Base-by-base conservation (phyloP, 1,284 basidiomycete species). In the Mycena sp. region DNA sequence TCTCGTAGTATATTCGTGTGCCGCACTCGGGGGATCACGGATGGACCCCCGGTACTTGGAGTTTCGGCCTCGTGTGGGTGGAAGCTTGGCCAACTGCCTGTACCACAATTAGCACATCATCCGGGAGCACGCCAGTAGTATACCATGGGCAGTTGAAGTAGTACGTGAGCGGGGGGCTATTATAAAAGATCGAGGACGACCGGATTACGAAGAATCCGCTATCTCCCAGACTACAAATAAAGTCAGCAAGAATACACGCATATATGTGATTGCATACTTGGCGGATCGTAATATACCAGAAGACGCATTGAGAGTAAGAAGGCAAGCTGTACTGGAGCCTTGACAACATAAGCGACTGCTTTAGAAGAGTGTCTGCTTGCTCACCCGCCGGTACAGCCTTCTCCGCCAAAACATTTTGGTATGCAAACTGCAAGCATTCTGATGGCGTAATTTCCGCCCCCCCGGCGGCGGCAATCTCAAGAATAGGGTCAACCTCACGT, bases 311-410 rank as follows among this genome's bases (percentile, higher is more conserved):
- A 96, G 75, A 41, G 87, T 92, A 28, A 95, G 74, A 30, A 96
- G 76, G 72, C 92, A 94, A 16, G 93, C 94, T 0, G 94, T 96
- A 71, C 94, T 95, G 17, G 93, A 94, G 52, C 95, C 94, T 94
- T 67, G 3, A 58, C 26, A 57, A 50, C 23, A 23, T 54, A 28
- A 45, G 32, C 10, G 57, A 32, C 32, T 19, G 45, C 28, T 49
- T 7, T 58, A 52, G 38, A 49, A 53, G 56, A 49, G 58, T 29
- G 28, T 53, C 37, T 26, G 44, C 28, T 21, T 9, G 73, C 85
- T 70, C 59, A 93, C 93, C 93, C 55, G 92, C 93, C 69, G 87
- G 76, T 6, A 96, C 90, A 26, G 77, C 78, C 57, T 85, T 82
- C 70, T 96, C 92, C 53, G 86, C 78, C 57, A 91, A 72, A 0